Base-by-base conservation (phyloP, 345 rosid genomes). In the Eucalyptus marginata region DNA sequence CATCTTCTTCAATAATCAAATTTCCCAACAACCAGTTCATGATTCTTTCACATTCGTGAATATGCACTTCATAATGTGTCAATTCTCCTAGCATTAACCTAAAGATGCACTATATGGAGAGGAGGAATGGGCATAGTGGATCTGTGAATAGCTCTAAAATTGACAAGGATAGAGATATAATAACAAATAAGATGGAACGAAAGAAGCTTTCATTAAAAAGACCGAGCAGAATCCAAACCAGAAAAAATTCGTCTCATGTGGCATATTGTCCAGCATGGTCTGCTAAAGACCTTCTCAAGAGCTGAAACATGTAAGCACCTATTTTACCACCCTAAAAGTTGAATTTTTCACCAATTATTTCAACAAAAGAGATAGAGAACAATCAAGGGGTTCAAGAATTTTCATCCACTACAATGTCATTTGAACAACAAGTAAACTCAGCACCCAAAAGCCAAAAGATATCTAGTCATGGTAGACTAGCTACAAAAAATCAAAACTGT, bases 211-310 rank as follows among this genome's bases (percentile, higher is more conserved):
- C 40, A 7, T 18, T 16, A 79, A 50, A 52, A 80, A 49, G 47
- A 86, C 79, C 87, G 24, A 47, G 59, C 89, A 64, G 87, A 88
- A 86, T 86, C 87, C 90, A 87, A 88, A 95, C 99, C 96, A 95
- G 62, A 89, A 8, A 94, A 93, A 96, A 93, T 89, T 95, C 94
- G 88, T 96, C 96, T 81, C 96, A 95, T 49, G 94, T 95, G 1
- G 97, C 98, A 91, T 94, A 96, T 92, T 89, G 93, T 86, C 99
- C 95, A 89, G 94, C 91, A 54, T 87, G 93, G 88, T 89, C 93
- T 86, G 89, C 93, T 85, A 49, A 97, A 91, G 49, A 95, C 94
- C 92, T 92, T 92, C 94, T 96, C 97, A 22, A 95, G 95, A 18
- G 96, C 96, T 96, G 93, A 92, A 90, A 91, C 87, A 91, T 81